Evolutionary conservation across 495 filamentous ascomycete genomes (phyloP), one percentile per base, ranked within the genome.

Genomic region (Xylaria acuta): DNA sequence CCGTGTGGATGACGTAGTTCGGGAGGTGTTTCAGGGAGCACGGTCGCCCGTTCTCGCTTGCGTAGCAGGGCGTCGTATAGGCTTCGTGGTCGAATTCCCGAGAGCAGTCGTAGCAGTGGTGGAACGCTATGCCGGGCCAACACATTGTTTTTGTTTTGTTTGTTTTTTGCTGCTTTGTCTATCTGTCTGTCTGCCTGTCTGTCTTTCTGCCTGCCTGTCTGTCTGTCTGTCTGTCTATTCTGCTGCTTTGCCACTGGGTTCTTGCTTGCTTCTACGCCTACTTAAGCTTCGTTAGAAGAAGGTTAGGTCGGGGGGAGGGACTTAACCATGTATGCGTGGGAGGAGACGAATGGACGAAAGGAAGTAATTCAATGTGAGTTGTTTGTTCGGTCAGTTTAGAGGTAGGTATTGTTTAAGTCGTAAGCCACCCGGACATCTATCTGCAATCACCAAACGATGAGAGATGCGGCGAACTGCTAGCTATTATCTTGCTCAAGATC

Each of bases 31-130:
- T 45, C 22, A 34, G 0, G 9, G 43, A 11, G 32, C 69, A 71
- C 0, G 34, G 4, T 30, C 25, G 43, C 3, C 25, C 47, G 25
- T 22, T 64, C 12, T 53, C 25, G 34, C n/a, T 49, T 6, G 30
- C 59, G 32, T 5, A 12, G 36, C 69, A 71, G 30, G 69, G 47
- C 1, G 51, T 54, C 25, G 25, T 34, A 5, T 36, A 22, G 1
- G 43, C 9, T 7, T 2, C 34, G 16, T 45, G 69, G 69, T 58
- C 32, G 25, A 56, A 71, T 27, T 64, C 60, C 6, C n/a, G 6
- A 2, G 47, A 51, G 43, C 69, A 71, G 1, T 71, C 69, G 30
- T 56, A 59, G 36, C 69, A 71, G 36, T 56, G 16, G 22, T 30
- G 43, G 36, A 71, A 65, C 0, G 59, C 34, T 11, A 22, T 32